Evolutionary conservation across 1,139 yeast genomes (phyloP).

Genomic region (Hyphopichia fennica): DNA sequence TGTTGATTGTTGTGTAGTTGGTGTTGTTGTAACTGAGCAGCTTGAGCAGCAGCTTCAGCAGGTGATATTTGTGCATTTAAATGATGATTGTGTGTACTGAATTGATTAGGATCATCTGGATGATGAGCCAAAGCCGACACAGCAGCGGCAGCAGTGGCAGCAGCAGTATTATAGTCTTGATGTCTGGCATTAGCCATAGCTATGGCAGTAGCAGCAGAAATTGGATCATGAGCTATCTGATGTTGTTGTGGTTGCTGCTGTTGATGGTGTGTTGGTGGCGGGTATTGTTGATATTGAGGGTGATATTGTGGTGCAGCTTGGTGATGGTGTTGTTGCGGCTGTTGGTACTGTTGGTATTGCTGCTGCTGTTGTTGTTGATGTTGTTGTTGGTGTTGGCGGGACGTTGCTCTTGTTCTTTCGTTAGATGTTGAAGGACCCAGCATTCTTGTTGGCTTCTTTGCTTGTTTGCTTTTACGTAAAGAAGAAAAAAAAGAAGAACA

Average conservation of each 20-base stretch:
- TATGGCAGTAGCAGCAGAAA: slow-evolving; percentile 5
- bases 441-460: slow-evolving; percentile 12
- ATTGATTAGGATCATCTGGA: slow-evolving; percentile 22
- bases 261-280: slow-evolving; percentile 8
- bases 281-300: slow-evolving; percentile 4
- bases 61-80: slow-evolving; percentile 9
- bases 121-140: slow-evolving; percentile 18
- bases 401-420: slow-evolving; percentile 31
- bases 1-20: slow-evolving; percentile 7
- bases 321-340: slow-evolving; percentile 1
- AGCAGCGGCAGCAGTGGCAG: slow-evolving; percentile 19
- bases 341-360: slow-evolving; percentile 1
- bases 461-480: no score
- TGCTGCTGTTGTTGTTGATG: slow-evolving; percentile 1
- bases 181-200: slow-evolving; percentile 7
- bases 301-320: slow-evolving; percentile 8
- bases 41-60: slow-evolving; percentile 26
- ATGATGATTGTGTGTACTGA: slow-evolving; percentile 23
- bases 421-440: slow-evolving; percentile 36
- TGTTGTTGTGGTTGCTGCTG: slow-evolving; percentile 12
- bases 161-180: slow-evolving; percentile 16
- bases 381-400: slow-evolving; percentile 5
- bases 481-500: no score
- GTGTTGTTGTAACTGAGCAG: slow-evolving; percentile 22
- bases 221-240: slow-evolving; percentile 8